These are phyloP conservation scores for Boletus subcaerulescens DNA, from an alignment of 768 basidiomycete genomes.

Conservation along the genomic window DNA sequence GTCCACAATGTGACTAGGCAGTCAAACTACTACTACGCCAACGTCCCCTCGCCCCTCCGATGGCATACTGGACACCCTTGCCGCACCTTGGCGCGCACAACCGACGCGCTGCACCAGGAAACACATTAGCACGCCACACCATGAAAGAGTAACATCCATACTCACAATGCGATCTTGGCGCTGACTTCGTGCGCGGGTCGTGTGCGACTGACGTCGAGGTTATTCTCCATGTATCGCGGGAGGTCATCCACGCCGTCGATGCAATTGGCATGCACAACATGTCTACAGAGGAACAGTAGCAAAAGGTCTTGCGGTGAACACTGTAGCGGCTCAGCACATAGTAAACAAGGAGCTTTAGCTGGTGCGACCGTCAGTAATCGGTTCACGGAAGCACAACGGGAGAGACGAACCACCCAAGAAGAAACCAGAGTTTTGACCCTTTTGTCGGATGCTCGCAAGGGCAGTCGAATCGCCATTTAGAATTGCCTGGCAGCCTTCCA, in stretches of 20 bases:
- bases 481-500: conserved; percentile 90
- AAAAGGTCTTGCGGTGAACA: conserved; percentile 58
- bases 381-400: background rate
- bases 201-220: conserved; percentile 41
- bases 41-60: conserved; percentile 48
- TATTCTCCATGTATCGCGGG: conserved; percentile 56
- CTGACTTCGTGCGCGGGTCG: conserved; percentile 46
- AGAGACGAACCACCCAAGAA: conserved; percentile 62
- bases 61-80: conserved; percentile 81
- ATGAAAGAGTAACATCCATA: background rate
- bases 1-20: conserved; percentile 8
- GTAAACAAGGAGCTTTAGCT: conserved; percentile 65
- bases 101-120: conserved; percentile 53
- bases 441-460: conserved; percentile 65
- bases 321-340: conserved; percentile 62
- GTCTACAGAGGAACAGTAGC: conserved; percentile 83
- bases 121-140: background rate
- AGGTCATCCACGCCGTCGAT: conserved; percentile 64
- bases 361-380: background rate
- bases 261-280: conserved; percentile 81
- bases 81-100: conserved; percentile 59
- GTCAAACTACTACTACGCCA: background rate
- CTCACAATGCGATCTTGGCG: conserved; percentile 80
- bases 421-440: conserved; percentile 77
- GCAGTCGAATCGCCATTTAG: conserved; percentile 78